Evolutionary conservation across 2,329 filamentous ascomycete genomes (phyloP), one percentile per base, ranked within the genome.

Genomic region (Colletotrichum brevisporum): DNA sequence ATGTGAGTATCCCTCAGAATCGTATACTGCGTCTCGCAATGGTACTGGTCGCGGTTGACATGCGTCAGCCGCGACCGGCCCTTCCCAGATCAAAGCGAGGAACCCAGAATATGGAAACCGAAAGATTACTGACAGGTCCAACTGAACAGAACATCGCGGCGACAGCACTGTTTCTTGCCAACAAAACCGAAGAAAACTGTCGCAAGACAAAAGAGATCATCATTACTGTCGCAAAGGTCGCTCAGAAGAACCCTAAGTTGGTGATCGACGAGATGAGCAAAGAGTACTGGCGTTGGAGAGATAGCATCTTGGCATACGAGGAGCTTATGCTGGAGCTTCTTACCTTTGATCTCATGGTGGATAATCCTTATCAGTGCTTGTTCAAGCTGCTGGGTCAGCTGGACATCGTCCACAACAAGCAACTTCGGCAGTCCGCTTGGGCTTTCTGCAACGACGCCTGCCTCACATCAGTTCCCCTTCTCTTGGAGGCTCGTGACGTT

Each of bases 251-350:
- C 74, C 86, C 94, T 1, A 93, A 94, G 75, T 88, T 98, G 68
- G 85, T 95, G 62, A 93, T 98, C 60, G 96, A 99, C 78, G 96
- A 98, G 81, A 95, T 98, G 80, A 97, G 93, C 74, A 98, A 98
- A 77, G 96, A 99, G 77, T 99, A 96, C 78, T 99, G 96, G 96
- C 90, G 93, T 76, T 99, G 96, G 96, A 90, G 94, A 70, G 96
- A 99, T 78, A 96, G 92, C 67, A 97, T 99, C 66, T 84, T 98
- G 15, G 91, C 92, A 73, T 94, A 97, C 77, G 96, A 99, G 81
- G 96, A 98, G 78, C 85, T 95, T 51, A 92, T 99, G 83, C 87
- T 99, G 16, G 96, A 98, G 79, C 90, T 90, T 53, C 85, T 99
- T 18, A 98, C 95, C 69, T 99, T 99, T 79, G 96, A 99, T 78